phyloP scores from a whole-genome alignment of 495 filamentous ascomycete genomes.

The Penicillium flavigenum region DNA sequence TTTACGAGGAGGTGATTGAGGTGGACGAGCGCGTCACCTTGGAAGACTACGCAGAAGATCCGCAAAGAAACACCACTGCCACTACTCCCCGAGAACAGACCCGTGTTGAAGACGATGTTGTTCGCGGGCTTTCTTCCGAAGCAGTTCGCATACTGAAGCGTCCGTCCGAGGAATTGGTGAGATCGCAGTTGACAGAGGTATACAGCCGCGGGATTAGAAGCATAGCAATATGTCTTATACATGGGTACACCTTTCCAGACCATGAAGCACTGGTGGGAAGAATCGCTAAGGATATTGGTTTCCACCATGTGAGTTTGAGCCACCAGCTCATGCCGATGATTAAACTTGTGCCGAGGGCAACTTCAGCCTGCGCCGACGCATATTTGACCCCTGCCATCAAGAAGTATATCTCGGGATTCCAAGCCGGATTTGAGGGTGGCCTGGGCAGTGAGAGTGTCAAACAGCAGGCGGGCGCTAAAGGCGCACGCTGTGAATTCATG shows the following conservation, averaged over 20 bases:
- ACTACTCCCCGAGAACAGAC: constrained; percentile 9
- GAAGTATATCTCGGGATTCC: constrained; percentile 82
- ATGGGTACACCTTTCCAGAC: constrained; percentile 49
- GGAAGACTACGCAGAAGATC: constrained; percentile 52
- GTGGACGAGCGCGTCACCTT: constrained; percentile 80
- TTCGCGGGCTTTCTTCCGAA: constrained; percentile 34
- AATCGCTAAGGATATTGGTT: constrained; percentile 36
- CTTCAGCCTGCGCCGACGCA: constrained; percentile 85
- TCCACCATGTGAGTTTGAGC: constrained; percentile 53
- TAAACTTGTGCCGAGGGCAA: constrained; percentile 64
- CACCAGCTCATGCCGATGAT: constrained; percentile 76
- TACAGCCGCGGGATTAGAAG: constrained; percentile 40
- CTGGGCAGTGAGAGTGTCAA: constrained; percentile 33
- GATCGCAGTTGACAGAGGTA: constrained; percentile 35
- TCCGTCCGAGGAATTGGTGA: constrained; percentile 24
- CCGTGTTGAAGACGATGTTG: constrained; percentile 11
- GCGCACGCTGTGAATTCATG: constrained; percentile 50
- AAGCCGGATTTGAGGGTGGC: constrained; percentile 56
- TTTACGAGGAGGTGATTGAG: constrained; percentile 70
- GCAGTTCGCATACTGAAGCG: constrained; percentile 42
- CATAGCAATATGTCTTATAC: constrained; percentile 49
- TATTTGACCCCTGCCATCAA: constrained; percentile 90
- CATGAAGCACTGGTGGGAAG: constrained; percentile 34
- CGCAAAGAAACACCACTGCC: constrained; percentile 18
- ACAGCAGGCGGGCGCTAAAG: constrained; percentile 37